These are phyloP conservation scores for Penicillium sp. DNA, from an alignment of 2,329 filamentous ascomycete genomes.

Conservation along the genomic window DNA sequence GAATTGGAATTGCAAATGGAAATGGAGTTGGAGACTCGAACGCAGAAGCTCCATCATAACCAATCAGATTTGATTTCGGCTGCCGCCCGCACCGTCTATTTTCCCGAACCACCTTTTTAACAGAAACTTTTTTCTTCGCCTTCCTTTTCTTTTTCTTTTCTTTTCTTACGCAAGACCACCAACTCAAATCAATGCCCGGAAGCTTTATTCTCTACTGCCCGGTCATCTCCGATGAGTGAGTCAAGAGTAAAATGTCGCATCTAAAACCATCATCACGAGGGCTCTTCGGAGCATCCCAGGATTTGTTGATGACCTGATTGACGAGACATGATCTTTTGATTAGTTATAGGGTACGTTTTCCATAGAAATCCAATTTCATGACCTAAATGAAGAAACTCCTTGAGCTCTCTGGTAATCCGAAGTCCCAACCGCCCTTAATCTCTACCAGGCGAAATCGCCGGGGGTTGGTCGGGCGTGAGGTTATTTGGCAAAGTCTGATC, in stretches of 20 bases:
- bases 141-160: constrained; percentile 34
- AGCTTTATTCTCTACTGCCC: constrained; percentile 57
- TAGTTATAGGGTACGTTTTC: constrained; percentile 20
- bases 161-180: constrained; percentile 59
- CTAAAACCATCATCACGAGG: constrained; percentile 81
- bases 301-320: constrained; percentile 51
- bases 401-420: constrained; percentile 49
- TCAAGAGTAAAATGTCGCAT: constrained; percentile 70
- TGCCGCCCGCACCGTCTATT: constrained; percentile 33
- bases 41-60: constrained; percentile 18
- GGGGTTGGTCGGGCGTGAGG: constrained; percentile 47
- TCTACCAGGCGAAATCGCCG: constrained; percentile 12
- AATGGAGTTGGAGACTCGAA: constrained; percentile 30
- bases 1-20: not conserved
- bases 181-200: constrained; percentile 73
- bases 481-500: constrained; percentile 47
- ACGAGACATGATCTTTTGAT: constrained; percentile 36
- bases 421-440: constrained; percentile 40
- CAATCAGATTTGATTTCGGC: constrained; percentile 31
- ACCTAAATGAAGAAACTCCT: constrained; percentile 39
- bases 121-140: constrained; percentile 6
- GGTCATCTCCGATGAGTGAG: constrained; percentile 71
- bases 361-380: constrained; percentile 4
- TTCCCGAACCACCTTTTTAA: constrained; percentile 21
- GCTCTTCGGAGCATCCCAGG: constrained; percentile 41